Percentiles rank a stretch among this genome's conserved stretches.
Evolutionary conservation across 306 rosid genomes (phyloP).

Genomic region (Arachis hypogaea): DNA sequence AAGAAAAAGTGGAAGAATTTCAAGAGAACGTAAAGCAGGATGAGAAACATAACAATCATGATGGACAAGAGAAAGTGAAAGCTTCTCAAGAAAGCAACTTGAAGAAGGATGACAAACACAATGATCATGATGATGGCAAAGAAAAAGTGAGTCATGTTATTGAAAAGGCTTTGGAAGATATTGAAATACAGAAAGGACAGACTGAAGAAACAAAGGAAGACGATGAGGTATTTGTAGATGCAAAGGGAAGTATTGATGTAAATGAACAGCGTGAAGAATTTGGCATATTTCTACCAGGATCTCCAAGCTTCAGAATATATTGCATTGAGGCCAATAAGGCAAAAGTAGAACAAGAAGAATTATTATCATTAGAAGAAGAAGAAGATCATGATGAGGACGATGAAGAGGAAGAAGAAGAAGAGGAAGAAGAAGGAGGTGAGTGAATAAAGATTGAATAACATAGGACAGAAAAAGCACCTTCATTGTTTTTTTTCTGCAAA

Average conservation of each 20-base stretch:
- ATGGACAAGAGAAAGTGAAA: conserved; percentile 4
- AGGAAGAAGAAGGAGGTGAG: conserved; percentile 38
- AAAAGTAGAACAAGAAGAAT: neutral
- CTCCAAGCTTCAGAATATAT: conserved; percentile 88
- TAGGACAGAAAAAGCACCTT: neutral
- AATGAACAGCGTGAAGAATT: conserved; percentile 6
- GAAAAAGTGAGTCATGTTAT: conserved; percentile 8
- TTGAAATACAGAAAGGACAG: conserved; percentile 4
- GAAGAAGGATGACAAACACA: neutral
- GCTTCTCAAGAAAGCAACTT: neutral
- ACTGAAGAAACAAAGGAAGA: neutral
- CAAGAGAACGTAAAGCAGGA: neutral
- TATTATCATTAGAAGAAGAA: too few species aligned
- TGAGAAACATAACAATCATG: neutral
- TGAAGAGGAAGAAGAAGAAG: too few species aligned
- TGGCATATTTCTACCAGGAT: conserved; percentile 44
- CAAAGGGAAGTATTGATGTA: neutral
- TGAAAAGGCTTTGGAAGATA: neutral
- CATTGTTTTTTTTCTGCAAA: neutral
- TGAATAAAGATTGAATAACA: conserved; percentile 1
- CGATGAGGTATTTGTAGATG: conserved; percentile 17
- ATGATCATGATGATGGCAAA: neutral
- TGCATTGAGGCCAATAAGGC: conserved; percentile 42
- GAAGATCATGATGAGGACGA: too few species aligned
- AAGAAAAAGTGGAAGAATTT: neutral